Evolutionary conservation across 2,329 filamentous ascomycete species (phyloP).

Genomic region (Pyrenochaeta sp.): DNA sequence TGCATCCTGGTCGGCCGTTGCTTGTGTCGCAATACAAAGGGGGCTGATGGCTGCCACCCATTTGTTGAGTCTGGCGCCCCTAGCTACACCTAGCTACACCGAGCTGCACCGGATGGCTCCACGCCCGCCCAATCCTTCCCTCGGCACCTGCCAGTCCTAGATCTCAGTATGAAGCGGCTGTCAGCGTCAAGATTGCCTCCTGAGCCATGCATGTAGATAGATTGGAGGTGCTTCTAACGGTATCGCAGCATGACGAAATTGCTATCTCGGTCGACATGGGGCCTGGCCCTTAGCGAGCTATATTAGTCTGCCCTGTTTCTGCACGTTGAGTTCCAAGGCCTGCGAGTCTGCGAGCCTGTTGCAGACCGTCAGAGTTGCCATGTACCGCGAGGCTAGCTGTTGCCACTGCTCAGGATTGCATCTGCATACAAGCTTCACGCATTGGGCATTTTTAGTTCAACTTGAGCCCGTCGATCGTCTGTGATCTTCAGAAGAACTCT

Average conservation of each 20-base stretch:
- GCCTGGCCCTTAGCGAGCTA: conserved; percentile 22
- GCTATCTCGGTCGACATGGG: conserved; percentile 13
- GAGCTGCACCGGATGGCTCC: conserved; percentile 19
- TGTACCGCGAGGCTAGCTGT: conserved; percentile 4
- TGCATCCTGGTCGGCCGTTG: conserved; percentile 36
- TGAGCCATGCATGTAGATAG: conserved; percentile 31
- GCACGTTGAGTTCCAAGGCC: conserved; percentile 17
- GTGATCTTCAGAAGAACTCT: neutral
- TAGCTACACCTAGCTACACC: neutral
- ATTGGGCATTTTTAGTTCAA: neutral
- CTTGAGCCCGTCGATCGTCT: neutral
- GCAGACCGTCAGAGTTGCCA: conserved; percentile 17
- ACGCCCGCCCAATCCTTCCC: conserved; percentile 15
- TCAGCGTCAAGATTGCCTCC: conserved; percentile 21
- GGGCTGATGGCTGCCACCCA: conserved; percentile 29
- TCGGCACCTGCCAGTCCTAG: conserved; percentile 14
- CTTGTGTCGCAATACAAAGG: conserved; percentile 34
- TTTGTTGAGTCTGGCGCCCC: conserved; percentile 35
- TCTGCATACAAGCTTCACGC: conserved; percentile 12
- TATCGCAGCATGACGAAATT: conserved; percentile 29
- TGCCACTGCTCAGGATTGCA: conserved; percentile 17
- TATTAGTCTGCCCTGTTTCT: conserved; percentile 37
- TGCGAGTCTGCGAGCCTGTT: conserved; percentile 16
- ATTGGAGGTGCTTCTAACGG: conserved; percentile 19
- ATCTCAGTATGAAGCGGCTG: conserved; percentile 9